Evolutionary conservation across 352 stramenopile species (phyloP).

Genomic region (Phytophthora pini): DNA sequence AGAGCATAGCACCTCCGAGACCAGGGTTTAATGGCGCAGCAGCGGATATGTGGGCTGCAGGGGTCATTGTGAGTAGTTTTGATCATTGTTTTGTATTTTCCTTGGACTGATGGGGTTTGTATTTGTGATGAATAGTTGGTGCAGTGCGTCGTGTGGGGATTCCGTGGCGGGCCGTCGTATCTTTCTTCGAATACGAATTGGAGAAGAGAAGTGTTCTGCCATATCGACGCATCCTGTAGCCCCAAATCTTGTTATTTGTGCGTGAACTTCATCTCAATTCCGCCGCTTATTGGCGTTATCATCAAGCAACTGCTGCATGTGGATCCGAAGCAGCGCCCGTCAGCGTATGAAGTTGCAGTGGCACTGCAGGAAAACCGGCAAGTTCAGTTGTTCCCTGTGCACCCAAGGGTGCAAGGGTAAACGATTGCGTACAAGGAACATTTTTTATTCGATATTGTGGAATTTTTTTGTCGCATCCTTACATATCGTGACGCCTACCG

Average conservation of each 20-base stretch:
- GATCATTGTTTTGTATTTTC: conserved; percentile 1
- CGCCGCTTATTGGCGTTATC: conserved; percentile 72
- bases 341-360: conserved; percentile 76
- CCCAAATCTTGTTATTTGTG: conserved; percentile 69
- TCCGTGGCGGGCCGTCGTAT: conserved; percentile 72
- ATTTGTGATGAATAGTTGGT: conserved; percentile 55
- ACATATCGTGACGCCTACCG: neutral
- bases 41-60: conserved; percentile 82
- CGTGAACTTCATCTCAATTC: conserved; percentile 83
- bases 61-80: conserved; percentile 73
- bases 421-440: conserved; percentile 1
- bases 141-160: conserved; percentile 84
- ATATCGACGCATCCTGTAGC: conserved; percentile 75
- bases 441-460: neutral
- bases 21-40: conserved; percentile 77
- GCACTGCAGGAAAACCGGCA: conserved; percentile 72
- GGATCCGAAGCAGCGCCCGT: conserved; percentile 68
- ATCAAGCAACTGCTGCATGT: conserved; percentile 83
- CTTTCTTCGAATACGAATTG: conserved; percentile 65
- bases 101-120: neutral
- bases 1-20: conserved; percentile 58
- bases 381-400: conserved; percentile 57
- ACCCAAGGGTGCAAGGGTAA: conserved; percentile 31
- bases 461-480: neutral
- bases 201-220: conserved; percentile 74